Evolutionary conservation across 2,329 filamentous ascomycete species (phyloP).

Genomic region (Hypoxylon sp.): DNA sequence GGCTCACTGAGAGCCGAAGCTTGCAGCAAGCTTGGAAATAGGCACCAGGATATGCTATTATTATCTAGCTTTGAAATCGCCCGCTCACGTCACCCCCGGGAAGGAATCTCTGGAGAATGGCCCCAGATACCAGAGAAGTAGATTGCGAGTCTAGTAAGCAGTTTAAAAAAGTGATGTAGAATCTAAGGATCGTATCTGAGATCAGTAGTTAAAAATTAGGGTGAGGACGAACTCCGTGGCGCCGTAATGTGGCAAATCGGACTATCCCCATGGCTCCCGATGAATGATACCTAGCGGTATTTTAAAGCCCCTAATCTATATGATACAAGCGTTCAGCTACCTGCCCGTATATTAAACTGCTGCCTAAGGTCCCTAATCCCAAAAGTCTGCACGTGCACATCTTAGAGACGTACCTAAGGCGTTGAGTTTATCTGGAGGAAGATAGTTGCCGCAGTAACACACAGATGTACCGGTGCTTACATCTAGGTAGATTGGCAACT

Average conservation of each 20-base stretch:
- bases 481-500: background rate
- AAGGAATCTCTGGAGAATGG: background rate
- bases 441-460: background rate
- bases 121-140: background rate
- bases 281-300: background rate
- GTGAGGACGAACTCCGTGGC: background rate
- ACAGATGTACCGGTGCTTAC: background rate
- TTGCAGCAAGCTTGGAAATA: background rate
- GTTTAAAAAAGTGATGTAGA: background rate
- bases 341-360: background rate
- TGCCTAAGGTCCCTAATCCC: background rate
- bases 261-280: background rate
- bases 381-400: background rate
- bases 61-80: background rate
- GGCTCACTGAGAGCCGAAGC: background rate
- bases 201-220: background rate
- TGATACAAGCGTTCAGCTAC: background rate
- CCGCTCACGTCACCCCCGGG: background rate
- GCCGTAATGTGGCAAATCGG: background rate
- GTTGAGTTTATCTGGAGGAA: background rate
- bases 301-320: background rate
- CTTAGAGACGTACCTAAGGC: background rate
- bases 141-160: constrained; percentile 1
- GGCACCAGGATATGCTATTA: background rate
- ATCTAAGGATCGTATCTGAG: background rate